These are phyloP conservation scores for Komagataea norvegica DNA, from an alignment of 1,139 yeast genomes.

Conservation along the genomic window DNA sequence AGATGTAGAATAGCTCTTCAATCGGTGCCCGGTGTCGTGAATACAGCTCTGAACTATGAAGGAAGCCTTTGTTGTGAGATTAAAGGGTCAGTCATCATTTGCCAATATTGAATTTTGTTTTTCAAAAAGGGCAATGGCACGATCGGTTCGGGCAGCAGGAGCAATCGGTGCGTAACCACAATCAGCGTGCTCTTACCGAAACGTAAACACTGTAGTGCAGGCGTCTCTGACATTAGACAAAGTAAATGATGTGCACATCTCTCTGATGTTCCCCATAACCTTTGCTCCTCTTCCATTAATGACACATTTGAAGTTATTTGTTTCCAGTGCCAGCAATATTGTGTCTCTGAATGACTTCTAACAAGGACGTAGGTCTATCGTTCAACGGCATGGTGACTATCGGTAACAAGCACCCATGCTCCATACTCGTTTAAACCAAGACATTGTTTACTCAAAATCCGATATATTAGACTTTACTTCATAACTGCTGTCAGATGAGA, in stretches of 20 bases:
- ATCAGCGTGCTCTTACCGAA: neutral
- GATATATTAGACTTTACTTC: too few species aligned
- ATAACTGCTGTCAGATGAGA: too few species aligned
- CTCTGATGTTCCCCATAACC: conserved; percentile 25
- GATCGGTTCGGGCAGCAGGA: too few species aligned
- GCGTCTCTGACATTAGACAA: too few species aligned
- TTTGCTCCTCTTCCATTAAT: conserved; percentile 62
- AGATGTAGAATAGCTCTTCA: too few species aligned
- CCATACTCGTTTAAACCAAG: conserved; percentile 42
- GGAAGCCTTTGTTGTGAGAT: conserved; percentile 1
- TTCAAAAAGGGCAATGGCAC: neutral
- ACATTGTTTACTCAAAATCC: conserved; percentile 53
- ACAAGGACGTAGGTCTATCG: conserved; percentile 76
- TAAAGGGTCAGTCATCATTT: conserved; percentile 3
- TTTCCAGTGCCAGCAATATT: conserved; percentile 86
- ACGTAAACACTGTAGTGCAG: neutral
- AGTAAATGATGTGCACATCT: too few species aligned
- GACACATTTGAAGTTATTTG: conserved; percentile 82
- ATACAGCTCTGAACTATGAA: too few species aligned
- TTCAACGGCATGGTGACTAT: conserved; percentile 71
- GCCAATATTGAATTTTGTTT: neutral
- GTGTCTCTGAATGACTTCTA: conserved; percentile 74
- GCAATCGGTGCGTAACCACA: neutral
- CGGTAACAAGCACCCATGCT: conserved; percentile 66
- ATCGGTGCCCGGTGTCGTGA: too few species aligned